Base-by-base conservation (phyloP, 805 yeast genomes). In the Starmerella roubikii region DNA sequence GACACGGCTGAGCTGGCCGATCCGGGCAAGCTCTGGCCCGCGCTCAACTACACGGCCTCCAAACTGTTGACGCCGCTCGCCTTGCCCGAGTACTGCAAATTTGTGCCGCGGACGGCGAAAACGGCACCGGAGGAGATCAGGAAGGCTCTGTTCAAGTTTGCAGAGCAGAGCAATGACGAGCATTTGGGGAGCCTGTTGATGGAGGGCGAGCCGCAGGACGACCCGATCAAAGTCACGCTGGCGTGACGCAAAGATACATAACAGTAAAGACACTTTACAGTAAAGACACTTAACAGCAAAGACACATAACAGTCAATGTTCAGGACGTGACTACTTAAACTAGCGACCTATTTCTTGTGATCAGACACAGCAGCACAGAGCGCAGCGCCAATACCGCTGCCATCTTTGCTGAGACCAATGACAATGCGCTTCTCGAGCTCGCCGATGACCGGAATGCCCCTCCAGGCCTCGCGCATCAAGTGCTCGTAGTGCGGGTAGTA, bases 301-400 rank as follows among this genome's bases (percentile, higher is more conserved):
- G 8, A 12, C 15, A 10, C 30, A 10, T 15, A 28, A n/a, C n/a
- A n/a, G n/a, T n/a, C n/a, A n/a, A n/a, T n/a, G n/a, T n/a, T n/a
- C n/a, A n/a, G n/a, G n/a, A n/a, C n/a, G n/a, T n/a, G n/a, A n/a
- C n/a, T n/a, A n/a, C n/a, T n/a, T n/a, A n/a, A n/a, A n/a, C n/a
- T n/a, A n/a, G n/a, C n/a, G n/a, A n/a, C n/a, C n/a, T n/a, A n/a
- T n/a, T n/a, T n/a, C n/a, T n/a, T 22, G 7, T 22, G 10, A 10
- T 16, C 23, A 6, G 47, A 35, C 39, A 46, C 31, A 30, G 47
- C 49, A 8, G 95, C 96, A 64, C 95, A 83, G 45, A 88, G 66
- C 2, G 97, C 97, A 33, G 96, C 97, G 48, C 98, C 98, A 32
- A 86, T 94, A 44, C 95, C 94, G 41, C 93, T 78, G 34, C 97